Conservation (phyloP, 192 early-diverging fungal genomes). For the Podochytrium sp. region DNA sequence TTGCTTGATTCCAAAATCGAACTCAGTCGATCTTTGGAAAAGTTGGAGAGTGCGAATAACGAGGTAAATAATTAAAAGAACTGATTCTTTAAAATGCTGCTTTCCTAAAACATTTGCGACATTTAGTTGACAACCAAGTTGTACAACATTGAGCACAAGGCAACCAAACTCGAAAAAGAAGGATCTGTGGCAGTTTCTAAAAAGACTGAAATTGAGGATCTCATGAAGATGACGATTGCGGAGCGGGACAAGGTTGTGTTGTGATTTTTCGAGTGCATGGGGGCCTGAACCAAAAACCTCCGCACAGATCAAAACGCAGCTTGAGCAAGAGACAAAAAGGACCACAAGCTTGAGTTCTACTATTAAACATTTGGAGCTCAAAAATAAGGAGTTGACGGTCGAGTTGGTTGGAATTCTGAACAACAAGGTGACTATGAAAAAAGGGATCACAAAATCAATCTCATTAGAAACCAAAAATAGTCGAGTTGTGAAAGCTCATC, state of each 20-base stretch:
- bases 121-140: background rate
- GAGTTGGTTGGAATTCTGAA: constrained; percentile 10
- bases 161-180: constrained; percentile 1
- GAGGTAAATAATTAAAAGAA: background rate
- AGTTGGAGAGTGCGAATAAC: background rate
- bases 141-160: background rate
- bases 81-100: background rate
- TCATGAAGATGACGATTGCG: background rate
- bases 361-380: constrained; percentile 6
- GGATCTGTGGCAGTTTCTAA: background rate
- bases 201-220: background rate
- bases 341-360: background rate
- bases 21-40: background rate
- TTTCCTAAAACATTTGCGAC: background rate
- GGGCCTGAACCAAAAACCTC: too few relatives aligned
- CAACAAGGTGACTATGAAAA: background rate
- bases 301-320: background rate
- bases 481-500: background rate
- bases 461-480: background rate
- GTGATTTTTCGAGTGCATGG: too few relatives aligned
- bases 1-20: constrained; percentile 18
- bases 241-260: constrained; percentile 3
- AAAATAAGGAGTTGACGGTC: constrained; percentile 19
- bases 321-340: background rate
- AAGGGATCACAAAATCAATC: too few relatives aligned